These are phyloP conservation scores for Neophaeococcomyces aloes DNA, from an alignment of 2,329 filamentous ascomycete species.

Conservation along the genomic window DNA sequence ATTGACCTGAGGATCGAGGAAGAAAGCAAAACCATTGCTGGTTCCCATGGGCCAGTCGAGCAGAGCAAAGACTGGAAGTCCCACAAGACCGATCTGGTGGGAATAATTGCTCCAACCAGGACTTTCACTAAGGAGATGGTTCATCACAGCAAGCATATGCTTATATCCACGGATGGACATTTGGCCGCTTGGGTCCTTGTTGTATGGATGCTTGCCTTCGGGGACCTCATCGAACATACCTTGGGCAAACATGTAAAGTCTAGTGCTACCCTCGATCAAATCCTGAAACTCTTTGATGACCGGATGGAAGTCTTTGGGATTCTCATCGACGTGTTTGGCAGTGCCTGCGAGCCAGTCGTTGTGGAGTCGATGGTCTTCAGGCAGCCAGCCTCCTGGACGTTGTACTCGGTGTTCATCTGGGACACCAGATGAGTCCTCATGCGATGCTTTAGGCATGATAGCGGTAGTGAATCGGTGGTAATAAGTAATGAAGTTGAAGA, in stretches of 20 bases:
- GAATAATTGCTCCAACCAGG: slow-evolving; percentile 33
- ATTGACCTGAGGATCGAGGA: slow-evolving; percentile 45
- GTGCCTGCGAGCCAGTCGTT: slow-evolving; percentile 51
- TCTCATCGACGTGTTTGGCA: slow-evolving; percentile 46
- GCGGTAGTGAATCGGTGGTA: no score
- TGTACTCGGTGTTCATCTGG: no score
- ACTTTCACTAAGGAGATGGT: slow-evolving; percentile 40
- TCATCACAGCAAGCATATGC: slow-evolving; percentile 57
- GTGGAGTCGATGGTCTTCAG: slow-evolving; percentile 52
- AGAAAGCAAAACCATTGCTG: slow-evolving; percentile 43
- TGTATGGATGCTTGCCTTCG: slow-evolving; percentile 46
- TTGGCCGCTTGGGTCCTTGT: slow-evolving; percentile 50
- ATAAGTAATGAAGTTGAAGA: no score
- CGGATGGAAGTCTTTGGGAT: slow-evolving; percentile 43
- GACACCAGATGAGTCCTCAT: no score
- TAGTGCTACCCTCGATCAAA: slow-evolving; percentile 53
- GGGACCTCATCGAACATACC: slow-evolving; percentile 62
- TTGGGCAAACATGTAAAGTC: slow-evolving; percentile 56
- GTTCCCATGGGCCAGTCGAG: slow-evolving; percentile 52
- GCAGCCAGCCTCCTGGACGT: slow-evolving; percentile 50
- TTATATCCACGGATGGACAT: slow-evolving; percentile 54
- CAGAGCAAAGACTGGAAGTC: slow-evolving; percentile 47
- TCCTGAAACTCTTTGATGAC: slow-evolving; percentile 55
- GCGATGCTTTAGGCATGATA: no score
- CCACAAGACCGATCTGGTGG: slow-evolving; percentile 36